A percentile compares a stretch with the other conserved stretches of the same genome.
Evolutionary conservation across 345 rosid species (phyloP).

Genomic region (Microthlaspi erraticum): DNA sequence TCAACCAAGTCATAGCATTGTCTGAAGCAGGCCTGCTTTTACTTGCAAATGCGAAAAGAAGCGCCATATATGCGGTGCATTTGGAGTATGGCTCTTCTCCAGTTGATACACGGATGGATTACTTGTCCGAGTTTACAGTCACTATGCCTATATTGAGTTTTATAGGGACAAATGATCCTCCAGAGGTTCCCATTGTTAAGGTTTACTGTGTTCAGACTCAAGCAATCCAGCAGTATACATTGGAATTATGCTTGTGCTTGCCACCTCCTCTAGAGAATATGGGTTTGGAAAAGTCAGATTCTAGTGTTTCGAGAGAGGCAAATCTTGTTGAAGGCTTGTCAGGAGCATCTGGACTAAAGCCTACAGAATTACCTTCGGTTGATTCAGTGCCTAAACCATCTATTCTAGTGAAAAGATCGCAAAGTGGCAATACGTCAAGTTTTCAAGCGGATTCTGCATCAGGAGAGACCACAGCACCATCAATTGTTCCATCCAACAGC

Average conservation of each 20-base stretch:
- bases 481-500: slow-evolving; percentile 39
- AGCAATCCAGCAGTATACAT: slow-evolving; percentile 91
- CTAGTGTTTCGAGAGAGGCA: slow-evolving; percentile 50
- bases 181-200: slow-evolving; percentile 65
- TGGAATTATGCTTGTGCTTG: slow-evolving; percentile 79
- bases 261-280: slow-evolving; percentile 71
- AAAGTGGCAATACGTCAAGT: slow-evolving; percentile 35
- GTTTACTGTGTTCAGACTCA: slow-evolving; percentile 91
- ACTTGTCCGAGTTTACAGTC: slow-evolving; percentile 82
- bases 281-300: slow-evolving; percentile 61
- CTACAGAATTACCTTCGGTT: slow-evolving; percentile 49
- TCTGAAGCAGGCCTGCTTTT: slow-evolving; percentile 71
- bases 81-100: slow-evolving; percentile 83
- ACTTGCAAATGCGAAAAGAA: slow-evolving; percentile 90
- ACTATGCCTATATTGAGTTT: slow-evolving; percentile 95
- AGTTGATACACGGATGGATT: slow-evolving; percentile 71
- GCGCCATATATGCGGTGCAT: slow-evolving; percentile 82
- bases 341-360: slow-evolving; percentile 48
- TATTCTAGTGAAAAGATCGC: slow-evolving; percentile 43
- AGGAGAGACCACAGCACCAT: slow-evolving; percentile 46
- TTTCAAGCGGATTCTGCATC: slow-evolving; percentile 49
- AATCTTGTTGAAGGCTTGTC: slow-evolving; percentile 52
- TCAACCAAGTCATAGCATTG: slow-evolving; percentile 80
- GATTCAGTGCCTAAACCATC: slow-evolving; percentile 50
- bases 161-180: slow-evolving; percentile 71